Conservation (phyloP, 1,139 yeast species). For the Blastobotrys aristatus region DNA sequence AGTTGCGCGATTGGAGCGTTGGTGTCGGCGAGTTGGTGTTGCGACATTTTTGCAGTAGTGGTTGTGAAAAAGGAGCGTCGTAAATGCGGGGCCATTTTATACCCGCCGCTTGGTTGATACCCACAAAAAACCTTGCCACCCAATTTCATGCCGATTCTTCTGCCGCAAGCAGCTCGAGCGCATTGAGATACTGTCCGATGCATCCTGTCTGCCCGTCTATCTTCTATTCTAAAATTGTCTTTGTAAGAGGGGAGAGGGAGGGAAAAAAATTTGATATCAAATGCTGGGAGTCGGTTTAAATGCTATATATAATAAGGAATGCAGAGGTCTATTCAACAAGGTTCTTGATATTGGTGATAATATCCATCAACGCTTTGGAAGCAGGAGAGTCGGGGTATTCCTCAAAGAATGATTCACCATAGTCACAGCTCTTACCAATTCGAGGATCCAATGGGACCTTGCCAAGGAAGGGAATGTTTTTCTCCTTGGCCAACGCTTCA, state of each 20-base stretch:
- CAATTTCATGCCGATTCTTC: not conserved
- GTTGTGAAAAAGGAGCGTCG: conserved; percentile 2
- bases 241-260: not conserved
- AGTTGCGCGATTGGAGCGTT: conserved; percentile 41
- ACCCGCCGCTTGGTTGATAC: not conserved
- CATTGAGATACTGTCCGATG: not conserved
- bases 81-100: conserved; percentile 3
- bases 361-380: conserved; percentile 75
- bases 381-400: conserved; percentile 91
- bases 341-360: conserved; percentile 42
- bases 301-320: no score
- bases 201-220: no score
- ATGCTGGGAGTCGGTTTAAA: not conserved
- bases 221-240: not conserved
- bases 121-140: no score
- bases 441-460: conserved; percentile 94
- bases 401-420: conserved; percentile 78
- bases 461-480: conserved; percentile 74
- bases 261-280: not conserved
- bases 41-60: conserved; percentile 7
- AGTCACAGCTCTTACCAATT: conserved; percentile 83
- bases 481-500: conserved; percentile 69
- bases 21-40: conserved; percentile 39
- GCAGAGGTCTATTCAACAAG: conserved; percentile 14
- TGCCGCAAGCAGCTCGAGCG: not conserved